Evolutionary conservation across 2,329 filamentous ascomycete species (phyloP).

Genomic region (Calonectria multiphialidica): DNA sequence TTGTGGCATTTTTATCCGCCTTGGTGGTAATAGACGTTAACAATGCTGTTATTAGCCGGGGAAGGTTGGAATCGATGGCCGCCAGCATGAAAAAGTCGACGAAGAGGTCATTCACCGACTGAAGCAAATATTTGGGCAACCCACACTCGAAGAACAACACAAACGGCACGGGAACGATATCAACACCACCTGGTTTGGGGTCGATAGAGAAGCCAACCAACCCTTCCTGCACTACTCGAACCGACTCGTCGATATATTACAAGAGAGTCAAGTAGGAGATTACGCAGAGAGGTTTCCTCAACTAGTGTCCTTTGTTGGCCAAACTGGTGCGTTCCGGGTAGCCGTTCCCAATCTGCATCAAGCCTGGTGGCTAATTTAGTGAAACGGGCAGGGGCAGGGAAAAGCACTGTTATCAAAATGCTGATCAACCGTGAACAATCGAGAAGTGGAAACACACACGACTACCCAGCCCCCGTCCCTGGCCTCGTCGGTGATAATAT

Average conservation of each 20-base stretch:
- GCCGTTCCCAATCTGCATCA: no score
- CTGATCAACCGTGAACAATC: constrained; percentile 12
- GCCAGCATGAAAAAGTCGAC: constrained; percentile 10
- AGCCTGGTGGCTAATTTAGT: neutral
- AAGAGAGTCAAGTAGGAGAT: constrained; percentile 6
- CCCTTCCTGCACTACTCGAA: constrained; percentile 19
- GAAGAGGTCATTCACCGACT: constrained; percentile 1
- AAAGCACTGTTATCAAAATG: constrained; percentile 16
- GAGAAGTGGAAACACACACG: neutral
- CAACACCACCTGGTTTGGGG: constrained; percentile 16
- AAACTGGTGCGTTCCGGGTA: constrained; percentile 1
- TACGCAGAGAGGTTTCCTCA: constrained; percentile 17
- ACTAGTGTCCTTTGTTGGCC: constrained; percentile 10
- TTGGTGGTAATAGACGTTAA: neutral
- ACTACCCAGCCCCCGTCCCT: constrained; percentile 1
- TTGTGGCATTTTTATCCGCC: neutral
- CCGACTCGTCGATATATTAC: constrained; percentile 12
- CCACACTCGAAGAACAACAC: neutral
- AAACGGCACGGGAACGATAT: constrained; percentile 8
- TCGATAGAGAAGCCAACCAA: constrained; percentile 11
- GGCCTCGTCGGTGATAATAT: constrained; percentile 5
- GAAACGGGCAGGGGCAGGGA: constrained; percentile 1
- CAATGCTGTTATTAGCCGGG: neutral
- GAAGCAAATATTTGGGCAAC: constrained; percentile 4
- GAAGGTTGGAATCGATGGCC: constrained; percentile 8